phyloP scores from a whole-genome alignment of 768 basidiomycete genomes.

The Phanerochaete carnosa region DNA sequence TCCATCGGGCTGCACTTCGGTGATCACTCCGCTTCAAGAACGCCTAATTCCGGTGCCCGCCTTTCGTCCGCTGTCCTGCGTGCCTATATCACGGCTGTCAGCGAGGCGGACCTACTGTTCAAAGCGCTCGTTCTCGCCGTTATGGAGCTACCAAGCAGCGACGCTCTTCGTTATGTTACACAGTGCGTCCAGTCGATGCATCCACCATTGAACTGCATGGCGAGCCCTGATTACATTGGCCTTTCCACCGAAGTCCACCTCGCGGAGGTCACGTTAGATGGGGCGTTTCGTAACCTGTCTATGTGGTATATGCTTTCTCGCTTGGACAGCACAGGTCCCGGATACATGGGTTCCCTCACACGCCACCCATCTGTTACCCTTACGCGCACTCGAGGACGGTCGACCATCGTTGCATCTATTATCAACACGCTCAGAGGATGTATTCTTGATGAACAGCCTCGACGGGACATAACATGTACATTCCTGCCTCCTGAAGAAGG shows the following conservation, averaged over 20 bases:
- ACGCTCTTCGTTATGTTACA: not conserved
- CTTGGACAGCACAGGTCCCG: not conserved
- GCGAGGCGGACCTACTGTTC: not conserved
- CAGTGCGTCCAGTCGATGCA: not conserved
- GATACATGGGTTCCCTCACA: not conserved
- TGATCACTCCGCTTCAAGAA: too few species aligned
- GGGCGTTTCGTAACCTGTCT: not conserved
- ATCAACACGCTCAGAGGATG: not conserved
- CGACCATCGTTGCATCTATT: not conserved
- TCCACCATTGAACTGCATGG: not conserved
- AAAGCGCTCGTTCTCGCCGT: not conserved
- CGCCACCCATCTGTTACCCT: not conserved
- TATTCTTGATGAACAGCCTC: not conserved
- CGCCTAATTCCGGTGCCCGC: too few species aligned
- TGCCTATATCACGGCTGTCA: not conserved
- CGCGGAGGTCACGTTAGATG: not conserved
- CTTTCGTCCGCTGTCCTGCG: not conserved
- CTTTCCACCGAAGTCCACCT: not conserved
- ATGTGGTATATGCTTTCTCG: not conserved
- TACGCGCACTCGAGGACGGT: not conserved
- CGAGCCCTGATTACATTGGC: not conserved
- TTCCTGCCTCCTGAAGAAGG: not conserved
- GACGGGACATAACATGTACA: not conserved
- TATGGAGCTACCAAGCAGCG: not conserved
- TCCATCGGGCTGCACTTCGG: not conserved